A percentile compares a stretch with the other conserved stretches of the same genome.
Conservation (phyloP, 345 rosid genomes). For the Aquilaria yunnanensis region DNA sequence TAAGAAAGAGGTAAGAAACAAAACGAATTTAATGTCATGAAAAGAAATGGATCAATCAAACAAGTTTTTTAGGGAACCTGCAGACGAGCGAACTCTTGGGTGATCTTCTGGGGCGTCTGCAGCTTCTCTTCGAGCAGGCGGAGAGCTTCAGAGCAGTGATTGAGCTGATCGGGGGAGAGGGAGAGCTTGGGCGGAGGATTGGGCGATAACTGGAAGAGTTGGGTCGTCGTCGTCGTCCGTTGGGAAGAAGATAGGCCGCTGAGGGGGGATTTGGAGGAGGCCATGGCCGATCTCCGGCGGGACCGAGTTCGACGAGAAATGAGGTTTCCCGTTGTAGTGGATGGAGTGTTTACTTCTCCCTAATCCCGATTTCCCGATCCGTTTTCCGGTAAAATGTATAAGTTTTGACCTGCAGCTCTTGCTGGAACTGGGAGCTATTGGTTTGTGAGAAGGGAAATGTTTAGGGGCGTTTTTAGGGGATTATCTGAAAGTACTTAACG, state of each 20-base stretch:
- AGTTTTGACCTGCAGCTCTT: too few species aligned
- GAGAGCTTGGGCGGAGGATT: slow-evolving; percentile 44
- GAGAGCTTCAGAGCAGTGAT: slow-evolving; percentile 61
- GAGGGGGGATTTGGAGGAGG: slow-evolving; percentile 23
- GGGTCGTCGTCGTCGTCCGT: slow-evolving; percentile 4
- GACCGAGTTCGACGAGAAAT: slow-evolving; percentile 29
- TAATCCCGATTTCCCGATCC: too few species aligned
- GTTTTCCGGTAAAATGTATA: too few species aligned
- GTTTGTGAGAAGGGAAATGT: too few species aligned
- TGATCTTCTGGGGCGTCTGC: slow-evolving; percentile 30
- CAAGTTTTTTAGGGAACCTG: slow-evolving; percentile 31
- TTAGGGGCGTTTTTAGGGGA: too few species aligned
- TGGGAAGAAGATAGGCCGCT: slow-evolving; percentile 15
- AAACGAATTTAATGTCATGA: neutral
- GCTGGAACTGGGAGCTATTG: too few species aligned
- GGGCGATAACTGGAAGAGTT: slow-evolving; percentile 34
- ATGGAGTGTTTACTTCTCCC: neutral
- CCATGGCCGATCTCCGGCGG: slow-evolving; percentile 45
- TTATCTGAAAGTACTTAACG: too few species aligned
- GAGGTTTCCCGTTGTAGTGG: slow-evolving; percentile 55
- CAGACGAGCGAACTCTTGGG: slow-evolving; percentile 51
- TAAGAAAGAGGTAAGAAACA: neutral
- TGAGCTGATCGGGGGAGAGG: slow-evolving; percentile 55
- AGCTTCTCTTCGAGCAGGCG: slow-evolving; percentile 35
- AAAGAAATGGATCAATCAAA: neutral